Base-by-base conservation (phyloP, 768 basidiomycete genomes). In the Mycena olivaceomarginata region DNA sequence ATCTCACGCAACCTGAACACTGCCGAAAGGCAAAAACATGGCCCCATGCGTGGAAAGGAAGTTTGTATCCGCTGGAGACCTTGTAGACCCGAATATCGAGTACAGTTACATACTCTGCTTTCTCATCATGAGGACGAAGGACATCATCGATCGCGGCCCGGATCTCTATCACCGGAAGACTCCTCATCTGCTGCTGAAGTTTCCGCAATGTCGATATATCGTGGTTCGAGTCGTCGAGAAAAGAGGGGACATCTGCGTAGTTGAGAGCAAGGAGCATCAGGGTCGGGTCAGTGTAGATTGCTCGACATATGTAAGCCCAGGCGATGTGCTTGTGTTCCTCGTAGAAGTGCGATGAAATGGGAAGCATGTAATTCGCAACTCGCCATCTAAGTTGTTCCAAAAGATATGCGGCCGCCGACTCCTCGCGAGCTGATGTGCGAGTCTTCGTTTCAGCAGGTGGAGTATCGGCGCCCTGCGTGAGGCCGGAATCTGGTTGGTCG, bases 251-350 rank as follows among this genome's bases (percentile, higher is more conserved):
- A 62, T 79, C 79, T 16, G 77, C 72, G 64, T 86, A 85, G 68
- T 72, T 82, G 65, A 85, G 83, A 1, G 86, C 81, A 31, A 83
- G 71, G 67, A 85, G 81, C 86, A 85, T 85, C n/a, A 88, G 82
- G 18, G 81, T 79, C 51, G 85, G 80, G 68, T 88, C 85, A 20
- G 80, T 84, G 68, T 83, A 85, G 18, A 87, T 80, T 16, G 81
- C 85, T 12, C 86, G 83, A 39, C 85, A 85, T 51, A 87, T 82
- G 60, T 81, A 86, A 31, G 87, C 85, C 72, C 78, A 81, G 63
- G 87, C 82, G 64, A 86, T 79, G 22, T 81, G 77, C 37, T 85
- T 53, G 59, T 85, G 84, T 79, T 87, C 87, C 39, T 57, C 67
- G 60, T 84, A 82, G 66, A 81, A 86, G 15, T 62, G 80, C 11